Conservation (phyloP, 208 protist species). For the Phytomonas serpens region DNA sequence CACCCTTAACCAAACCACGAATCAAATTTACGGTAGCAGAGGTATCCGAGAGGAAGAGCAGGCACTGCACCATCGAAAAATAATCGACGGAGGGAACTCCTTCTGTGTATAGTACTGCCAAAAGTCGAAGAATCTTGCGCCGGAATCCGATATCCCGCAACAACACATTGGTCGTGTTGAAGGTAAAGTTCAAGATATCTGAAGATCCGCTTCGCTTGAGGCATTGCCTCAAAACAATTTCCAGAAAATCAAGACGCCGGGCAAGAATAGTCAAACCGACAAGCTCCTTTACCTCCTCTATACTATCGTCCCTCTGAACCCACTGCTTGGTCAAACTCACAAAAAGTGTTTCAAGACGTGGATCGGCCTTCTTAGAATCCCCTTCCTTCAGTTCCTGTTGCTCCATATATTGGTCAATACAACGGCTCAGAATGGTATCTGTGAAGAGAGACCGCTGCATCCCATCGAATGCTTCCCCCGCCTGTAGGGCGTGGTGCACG, state of each 20-base stretch:
- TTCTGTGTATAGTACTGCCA: conserved; percentile 84
- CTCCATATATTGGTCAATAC: conserved; percentile 92
- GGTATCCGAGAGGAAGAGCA: conserved; percentile 92
- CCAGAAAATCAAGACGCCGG: conserved; percentile 78
- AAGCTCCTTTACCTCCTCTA: conserved; percentile 67
- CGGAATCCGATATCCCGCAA: conserved; percentile 80
- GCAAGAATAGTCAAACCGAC: conserved; percentile 87
- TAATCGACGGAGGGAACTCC: conserved; percentile 72
- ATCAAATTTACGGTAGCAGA: conserved; percentile 77
- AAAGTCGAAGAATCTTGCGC: conserved; percentile 74
- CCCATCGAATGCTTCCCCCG: conserved; percentile 94
- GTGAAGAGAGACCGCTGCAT: conserved; percentile 67
- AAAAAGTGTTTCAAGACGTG: conserved; percentile 80
- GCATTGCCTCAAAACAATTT: conserved; percentile 67
- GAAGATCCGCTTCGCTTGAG: conserved; percentile 46
- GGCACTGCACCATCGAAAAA: conserved; percentile 90
- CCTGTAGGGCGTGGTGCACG: conserved; percentile 92
- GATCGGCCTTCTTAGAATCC: conserved; percentile 41
- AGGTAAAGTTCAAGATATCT: conserved; percentile 90
- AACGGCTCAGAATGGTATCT: conserved; percentile 90
- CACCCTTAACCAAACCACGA: conserved; percentile 49
- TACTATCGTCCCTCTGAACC: conserved; percentile 61
- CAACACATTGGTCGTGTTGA: conserved; percentile 80
- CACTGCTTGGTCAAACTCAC: conserved; percentile 65
- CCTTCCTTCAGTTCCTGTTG: conserved; percentile 41